Percentiles rank a stretch among this genome's conserved stretches.
These are phyloP conservation scores for Steccherinum ochraceum DNA, from an alignment of 768 basidiomycete genomes.

Conservation along the genomic window DNA sequence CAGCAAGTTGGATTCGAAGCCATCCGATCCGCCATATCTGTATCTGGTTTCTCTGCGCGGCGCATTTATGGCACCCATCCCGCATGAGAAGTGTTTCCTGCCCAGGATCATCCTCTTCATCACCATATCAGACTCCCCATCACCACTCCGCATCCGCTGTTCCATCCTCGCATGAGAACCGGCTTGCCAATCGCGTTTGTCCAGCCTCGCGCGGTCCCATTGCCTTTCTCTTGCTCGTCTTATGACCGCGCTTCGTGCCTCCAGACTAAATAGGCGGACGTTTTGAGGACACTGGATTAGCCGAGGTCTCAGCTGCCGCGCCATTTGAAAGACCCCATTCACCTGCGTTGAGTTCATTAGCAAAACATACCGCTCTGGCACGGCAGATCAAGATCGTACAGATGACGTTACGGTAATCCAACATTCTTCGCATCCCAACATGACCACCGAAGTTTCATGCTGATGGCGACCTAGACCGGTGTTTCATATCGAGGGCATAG, in stretches of 20 bases:
- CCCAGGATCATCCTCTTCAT: not conserved
- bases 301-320: not conserved
- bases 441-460: too few relatives aligned
- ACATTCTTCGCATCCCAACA: too few relatives aligned
- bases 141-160: not conserved
- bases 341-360: too few relatives aligned
- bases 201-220: not conserved
- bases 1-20: not conserved
- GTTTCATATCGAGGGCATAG: too few relatives aligned
- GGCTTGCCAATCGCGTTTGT: not conserved
- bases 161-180: not conserved
- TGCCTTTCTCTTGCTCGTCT: not conserved
- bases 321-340: too few relatives aligned
- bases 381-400: too few relatives aligned
- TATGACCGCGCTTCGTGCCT: not conserved
- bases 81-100: not conserved
- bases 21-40: not conserved
- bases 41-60: not conserved
- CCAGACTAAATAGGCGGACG: not conserved
- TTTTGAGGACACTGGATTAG: not conserved
- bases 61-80: not conserved
- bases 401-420: too few relatives aligned
- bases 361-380: too few relatives aligned
- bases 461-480: too few relatives aligned
- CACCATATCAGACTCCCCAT: not conserved